Base-by-base conservation (phyloP, 2,329 filamentous ascomycete species). In the Didymella exigua region DNA sequence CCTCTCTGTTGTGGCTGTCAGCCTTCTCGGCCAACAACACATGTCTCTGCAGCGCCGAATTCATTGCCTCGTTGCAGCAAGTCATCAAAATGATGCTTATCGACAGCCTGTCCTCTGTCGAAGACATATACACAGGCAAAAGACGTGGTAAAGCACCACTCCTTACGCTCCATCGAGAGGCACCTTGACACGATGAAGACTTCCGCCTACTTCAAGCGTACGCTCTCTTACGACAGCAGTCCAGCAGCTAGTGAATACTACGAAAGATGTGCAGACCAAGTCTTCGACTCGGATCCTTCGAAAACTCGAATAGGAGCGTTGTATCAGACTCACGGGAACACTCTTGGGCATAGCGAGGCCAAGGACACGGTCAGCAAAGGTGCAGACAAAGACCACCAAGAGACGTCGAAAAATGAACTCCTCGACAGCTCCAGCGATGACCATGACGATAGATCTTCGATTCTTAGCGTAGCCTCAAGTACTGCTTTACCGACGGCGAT, bases 191-290 rank as follows among this genome's bases (percentile, higher is more conserved):
- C 4, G 10, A 53, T 53, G 49, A 16, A 41, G 5, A 13, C 36
- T 14, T 27, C 36, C 9, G 5, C 6, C 2, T 53, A 47, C 14
- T 53, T 53, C 5, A 30, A 53, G 14, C 43, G 42, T 2, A 30
- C 36, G 1, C n/a, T 53, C 2, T 53, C 43, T 7, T 34, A 53
- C 26, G 50, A 53, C 9, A 11, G 50, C 2, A 47, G 43, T 14
- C 23, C 43, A n/a, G 37, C 24, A 13, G 42, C 29, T 3, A 13
- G 24, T 11, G 43, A 37, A 8, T 8, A 37, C 10, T 53, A 53
- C 10, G 43, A 47, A 7, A 10, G 3, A 16, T 53, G 29, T 36
- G 30, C 42, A 14, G 43, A 46, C 0, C 14, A 14, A 8, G 18
- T 53, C 2, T 53, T 53, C 10, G 43, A 53, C 2, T 10, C 8